phyloP scores from a whole-genome alignment of 768 basidiomycete genomes.

The Hygrophoropsis aurantiaca region DNA sequence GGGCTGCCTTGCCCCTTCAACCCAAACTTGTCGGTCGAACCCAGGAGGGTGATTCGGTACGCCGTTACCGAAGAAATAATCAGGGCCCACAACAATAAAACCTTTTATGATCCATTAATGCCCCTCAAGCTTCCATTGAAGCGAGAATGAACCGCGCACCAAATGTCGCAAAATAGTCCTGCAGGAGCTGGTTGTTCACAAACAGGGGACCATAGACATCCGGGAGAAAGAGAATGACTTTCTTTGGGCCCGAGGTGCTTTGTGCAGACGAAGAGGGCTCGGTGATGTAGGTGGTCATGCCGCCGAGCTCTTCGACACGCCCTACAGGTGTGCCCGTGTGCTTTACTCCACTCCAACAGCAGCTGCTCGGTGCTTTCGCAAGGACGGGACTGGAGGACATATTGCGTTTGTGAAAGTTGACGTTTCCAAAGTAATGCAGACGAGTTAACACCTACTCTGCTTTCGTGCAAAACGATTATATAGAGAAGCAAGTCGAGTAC shows the following conservation, averaged over 20 bases:
- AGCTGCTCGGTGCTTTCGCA: conserved; percentile 44
- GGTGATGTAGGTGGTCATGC: conserved; percentile 53
- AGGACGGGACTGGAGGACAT: too few relatives aligned
- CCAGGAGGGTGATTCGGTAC: conserved; percentile 33
- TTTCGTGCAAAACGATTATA: too few relatives aligned
- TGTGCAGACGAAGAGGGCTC: conserved; percentile 34
- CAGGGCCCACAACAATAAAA: conserved; percentile 55
- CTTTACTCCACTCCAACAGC: conserved; percentile 50
- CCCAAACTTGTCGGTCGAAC: conserved; percentile 39
- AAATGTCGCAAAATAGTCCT: conserved; percentile 59
- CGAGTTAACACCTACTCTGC: too few relatives aligned
- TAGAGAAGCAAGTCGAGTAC: too few relatives aligned
- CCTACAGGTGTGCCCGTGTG: conserved; percentile 51
- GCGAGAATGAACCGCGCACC: conserved; percentile 46
- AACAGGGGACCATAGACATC: conserved; percentile 58
- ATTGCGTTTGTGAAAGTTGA: too few relatives aligned
- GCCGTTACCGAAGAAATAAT: conserved; percentile 58
- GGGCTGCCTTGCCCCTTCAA: conserved; percentile 23
- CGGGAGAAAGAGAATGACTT: conserved; percentile 53
- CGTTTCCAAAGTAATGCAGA: too few relatives aligned
- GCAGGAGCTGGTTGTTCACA: conserved; percentile 54
- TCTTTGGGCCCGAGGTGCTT: conserved; percentile 28
- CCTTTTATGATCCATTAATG: conserved; percentile 42
- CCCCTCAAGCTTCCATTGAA: too few relatives aligned
- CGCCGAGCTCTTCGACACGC: conserved; percentile 42